These are phyloP conservation scores for Ephemerocybe angulata DNA, from an alignment of 768 basidiomycete species.

Conservation along the genomic window DNA sequence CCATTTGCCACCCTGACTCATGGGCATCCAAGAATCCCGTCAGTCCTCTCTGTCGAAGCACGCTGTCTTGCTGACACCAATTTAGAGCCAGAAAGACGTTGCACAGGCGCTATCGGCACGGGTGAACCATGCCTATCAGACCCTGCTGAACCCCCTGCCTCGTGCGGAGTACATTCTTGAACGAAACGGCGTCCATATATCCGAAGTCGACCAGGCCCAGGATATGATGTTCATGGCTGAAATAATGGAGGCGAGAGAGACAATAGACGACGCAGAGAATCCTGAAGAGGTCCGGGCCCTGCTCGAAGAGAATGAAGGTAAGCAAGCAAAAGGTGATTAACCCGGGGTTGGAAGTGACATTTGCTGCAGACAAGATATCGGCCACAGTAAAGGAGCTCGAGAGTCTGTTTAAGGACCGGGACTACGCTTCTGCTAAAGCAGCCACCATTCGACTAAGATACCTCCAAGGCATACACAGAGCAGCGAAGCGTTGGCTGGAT, in stretches of 20 bases:
- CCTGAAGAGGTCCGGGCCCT: slow-evolving; percentile 48
- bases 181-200: slow-evolving; percentile 51
- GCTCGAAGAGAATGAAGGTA: slow-evolving; percentile 52
- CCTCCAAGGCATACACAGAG: slow-evolving; percentile 57
- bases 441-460: slow-evolving; percentile 73
- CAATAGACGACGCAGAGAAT: slow-evolving; percentile 61
- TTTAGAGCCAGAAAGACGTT: slow-evolving; percentile 51
- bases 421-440: slow-evolving; percentile 56
- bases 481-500: slow-evolving; percentile 40
- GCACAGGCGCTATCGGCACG: slow-evolving; percentile 68
- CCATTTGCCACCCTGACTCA: slow-evolving; percentile 80
- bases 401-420: slow-evolving; percentile 41
- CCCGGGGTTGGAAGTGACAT: slow-evolving; percentile 1
- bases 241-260: slow-evolving; percentile 77
- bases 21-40: slow-evolving; percentile 71
- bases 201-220: slow-evolving; percentile 69
- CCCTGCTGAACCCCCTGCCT: slow-evolving; percentile 65
- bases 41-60: slow-evolving; percentile 18
- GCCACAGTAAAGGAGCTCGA: slow-evolving; percentile 45
- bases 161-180: slow-evolving; percentile 81
- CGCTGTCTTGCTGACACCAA: slow-evolving; percentile 6
- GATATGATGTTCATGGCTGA: slow-evolving; percentile 70
- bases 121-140: slow-evolving; percentile 80
- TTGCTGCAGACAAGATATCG: slow-evolving; percentile 47
- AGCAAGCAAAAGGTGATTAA: slow-evolving; percentile 13